Percentiles rank a stretch among this genome's conserved stretches.
Evolutionary conservation across 345 rosid genomes (phyloP).

Genomic region (Citrus trifoliata): DNA sequence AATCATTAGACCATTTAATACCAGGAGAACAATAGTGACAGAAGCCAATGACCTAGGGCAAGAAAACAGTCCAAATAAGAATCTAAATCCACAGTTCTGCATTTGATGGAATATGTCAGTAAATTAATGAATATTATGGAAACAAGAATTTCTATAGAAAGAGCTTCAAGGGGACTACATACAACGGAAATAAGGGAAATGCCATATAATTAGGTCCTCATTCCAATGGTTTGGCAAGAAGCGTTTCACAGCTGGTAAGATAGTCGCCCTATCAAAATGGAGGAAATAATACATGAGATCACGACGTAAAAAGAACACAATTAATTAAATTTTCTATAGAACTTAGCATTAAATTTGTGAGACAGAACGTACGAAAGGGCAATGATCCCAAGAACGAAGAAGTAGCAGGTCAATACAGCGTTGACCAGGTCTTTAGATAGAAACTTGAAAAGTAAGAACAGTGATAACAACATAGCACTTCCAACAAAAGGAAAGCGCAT

Average conservation of each 20-base stretch:
- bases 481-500: conserved; percentile 99
- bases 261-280: conserved; percentile 66
- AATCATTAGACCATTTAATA: background rate
- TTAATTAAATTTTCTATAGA: background rate
- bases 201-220: conserved; percentile 72
- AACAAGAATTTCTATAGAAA: background rate
- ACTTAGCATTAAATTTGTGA: conserved; percentile 3
- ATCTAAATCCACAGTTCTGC: background rate
- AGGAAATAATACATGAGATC: conserved; percentile 18
- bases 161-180: conserved; percentile 28
- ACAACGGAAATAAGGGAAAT: conserved; percentile 75
- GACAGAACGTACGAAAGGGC: conserved; percentile 87
- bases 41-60: background rate
- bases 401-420: conserved; percentile 89
- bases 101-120: background rate
- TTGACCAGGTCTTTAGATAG: conserved; percentile 94
- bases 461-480: conserved; percentile 93
- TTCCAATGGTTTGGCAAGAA: conserved; percentile 85
- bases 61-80: background rate
- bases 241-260: conserved; percentile 73
- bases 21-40: background rate
- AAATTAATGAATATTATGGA: background rate
- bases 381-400: conserved; percentile 85
- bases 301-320: background rate
- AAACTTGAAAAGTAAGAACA: conserved; percentile 94